Evolutionary conservation across 2,329 filamentous ascomycete genomes (phyloP), one percentile per base, ranked within the genome.

Genomic region (Microcyclospora tardicrescens): DNA sequence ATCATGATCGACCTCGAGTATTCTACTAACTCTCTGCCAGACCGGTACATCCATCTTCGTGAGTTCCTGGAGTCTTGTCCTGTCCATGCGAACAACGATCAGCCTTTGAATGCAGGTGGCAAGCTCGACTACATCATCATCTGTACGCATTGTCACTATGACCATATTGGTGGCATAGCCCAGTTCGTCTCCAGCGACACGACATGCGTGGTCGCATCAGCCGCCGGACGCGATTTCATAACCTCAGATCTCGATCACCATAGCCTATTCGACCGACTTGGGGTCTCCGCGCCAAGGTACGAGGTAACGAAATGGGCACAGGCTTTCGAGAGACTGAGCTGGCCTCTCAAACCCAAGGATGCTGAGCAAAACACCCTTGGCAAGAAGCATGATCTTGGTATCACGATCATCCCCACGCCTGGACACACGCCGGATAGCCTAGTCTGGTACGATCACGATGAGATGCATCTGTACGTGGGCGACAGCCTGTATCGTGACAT

Each of bases 121-220:
- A 37, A 43, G 8, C 34, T 53, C 1, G 30, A 38, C 24, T 69
- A 69, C 43, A 45, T 61, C 6, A 58, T 69, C 12, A 58, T 69
- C 34, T 61, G 60, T 45, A 62, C 62, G 1, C 66, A 69, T 44
- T 69, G 67, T 44, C 66, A 70, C 41, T 68, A 62, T 44, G 66
- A 69, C 41, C 53, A 58, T 27, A 50, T 51, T 45, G 55, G 58
- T 19, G 62, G 57, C 16, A 56, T 65, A 9, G 49, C 52, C 5
- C 55, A 61, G 35, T 65, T 66, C 40, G 41, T 54, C 15, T 35
- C 37, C 29, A 43, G 46, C 35, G 44, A 43, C 36, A 48, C 46
- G 12, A 56, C 48, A 2, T 35, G 47, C n/a, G 52, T 60, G 16
- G 44, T 60, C 48, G 65, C 48, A 52, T 56, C 63, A 11, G 43